phyloP scores from a whole-genome alignment of 129 eudicot species.

The Flaveria brownii region DNA sequence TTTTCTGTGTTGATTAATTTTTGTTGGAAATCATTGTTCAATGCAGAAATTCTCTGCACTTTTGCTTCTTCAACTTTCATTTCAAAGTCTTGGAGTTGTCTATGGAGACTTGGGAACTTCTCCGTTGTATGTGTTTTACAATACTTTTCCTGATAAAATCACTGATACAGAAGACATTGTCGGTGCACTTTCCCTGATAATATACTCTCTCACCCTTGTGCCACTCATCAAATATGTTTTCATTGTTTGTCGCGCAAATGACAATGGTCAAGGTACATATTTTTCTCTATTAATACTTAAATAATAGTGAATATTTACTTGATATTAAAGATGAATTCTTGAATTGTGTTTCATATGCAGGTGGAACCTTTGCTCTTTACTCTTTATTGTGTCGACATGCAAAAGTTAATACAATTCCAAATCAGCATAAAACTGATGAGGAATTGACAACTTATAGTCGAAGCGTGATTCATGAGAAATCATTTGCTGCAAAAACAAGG shows the following conservation, averaged over 20 bases:
- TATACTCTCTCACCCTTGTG: slow-evolving; percentile 89
- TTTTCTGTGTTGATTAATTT: neutral
- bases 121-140: slow-evolving; percentile 93
- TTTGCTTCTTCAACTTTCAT: slow-evolving; percentile 77
- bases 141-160: slow-evolving; percentile 75
- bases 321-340: neutral
- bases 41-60: slow-evolving; percentile 75
- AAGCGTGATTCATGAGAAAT: slow-evolving; percentile 62
- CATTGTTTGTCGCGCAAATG: slow-evolving; percentile 95
- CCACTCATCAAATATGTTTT: slow-evolving; percentile 94
- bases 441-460: slow-evolving; percentile 97
- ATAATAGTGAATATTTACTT: neutral
- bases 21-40: slow-evolving; percentile 16
- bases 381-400: slow-evolving; percentile 93
- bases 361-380: slow-evolving; percentile 97
- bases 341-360: slow-evolving; percentile 39
- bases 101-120: slow-evolving; percentile 99
- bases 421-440: slow-evolving; percentile 92
- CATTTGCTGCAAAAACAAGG: slow-evolving; percentile 89
- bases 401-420: slow-evolving; percentile 81
- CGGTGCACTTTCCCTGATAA: slow-evolving; percentile 94
- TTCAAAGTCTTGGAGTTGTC: slow-evolving; percentile 95
- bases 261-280: slow-evolving; percentile 91
- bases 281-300: neutral
- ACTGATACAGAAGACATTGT: slow-evolving; percentile 72